These are phyloP conservation scores for Alternaria panax DNA, from an alignment of 2,329 filamentous ascomycete species.

Conservation along the genomic window DNA sequence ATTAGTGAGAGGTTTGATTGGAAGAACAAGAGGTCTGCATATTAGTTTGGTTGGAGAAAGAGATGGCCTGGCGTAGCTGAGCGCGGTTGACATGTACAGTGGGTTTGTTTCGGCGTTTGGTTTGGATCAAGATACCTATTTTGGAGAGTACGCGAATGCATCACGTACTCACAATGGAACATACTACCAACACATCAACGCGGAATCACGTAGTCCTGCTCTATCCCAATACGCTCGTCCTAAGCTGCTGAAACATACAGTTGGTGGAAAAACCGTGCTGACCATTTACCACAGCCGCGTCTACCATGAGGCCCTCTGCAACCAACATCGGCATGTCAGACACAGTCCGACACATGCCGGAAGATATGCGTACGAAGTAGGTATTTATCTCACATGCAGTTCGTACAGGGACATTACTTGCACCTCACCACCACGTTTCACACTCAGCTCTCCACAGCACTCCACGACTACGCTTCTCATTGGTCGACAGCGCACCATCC, in stretches of 20 bases:
- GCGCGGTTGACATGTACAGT: not conserved
- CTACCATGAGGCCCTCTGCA: conserved; percentile 64
- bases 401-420: no score
- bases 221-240: conserved; percentile 47
- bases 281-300: conserved; percentile 62
- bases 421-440: not conserved
- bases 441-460: not conserved
- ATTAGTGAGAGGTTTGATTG: conserved; percentile 58
- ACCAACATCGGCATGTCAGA: no score
- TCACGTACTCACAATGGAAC: not conserved
- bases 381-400: no score
- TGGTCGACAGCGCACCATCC: conserved; percentile 2
- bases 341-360: not conserved
- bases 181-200: not conserved
- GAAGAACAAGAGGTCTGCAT: not conserved
- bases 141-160: not conserved
- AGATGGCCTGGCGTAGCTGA: not conserved
- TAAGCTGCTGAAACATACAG: conserved; percentile 39
- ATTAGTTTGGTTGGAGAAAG: not conserved
- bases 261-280: conserved; percentile 50
- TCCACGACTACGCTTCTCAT: not conserved
- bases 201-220: conserved; percentile 52
- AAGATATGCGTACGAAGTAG: no score
- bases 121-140: conserved; percentile 7
- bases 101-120: conserved; percentile 3